Conservation (phyloP, 306 rosid species). For the Sechiopsis laciniata region DNA sequence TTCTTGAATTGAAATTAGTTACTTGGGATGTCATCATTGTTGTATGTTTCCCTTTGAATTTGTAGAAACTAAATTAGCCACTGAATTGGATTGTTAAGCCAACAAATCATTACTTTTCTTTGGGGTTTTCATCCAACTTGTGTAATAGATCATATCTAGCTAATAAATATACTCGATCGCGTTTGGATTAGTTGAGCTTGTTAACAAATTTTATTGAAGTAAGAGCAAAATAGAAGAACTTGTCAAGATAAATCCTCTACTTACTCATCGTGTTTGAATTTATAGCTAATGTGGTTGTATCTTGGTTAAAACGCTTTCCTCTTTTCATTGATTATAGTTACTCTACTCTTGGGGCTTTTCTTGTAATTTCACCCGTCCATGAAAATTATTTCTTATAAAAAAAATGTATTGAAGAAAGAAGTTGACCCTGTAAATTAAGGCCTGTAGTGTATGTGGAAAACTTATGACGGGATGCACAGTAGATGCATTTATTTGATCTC, state of each 20-base stretch:
- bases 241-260: too few species aligned
- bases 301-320: too few species aligned
- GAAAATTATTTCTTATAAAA: too few species aligned
- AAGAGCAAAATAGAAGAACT: too few species aligned
- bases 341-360: too few species aligned
- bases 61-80: neutral
- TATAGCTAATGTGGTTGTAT: too few species aligned
- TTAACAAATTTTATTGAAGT: neutral
- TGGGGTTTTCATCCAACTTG: neutral
- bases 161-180: neutral
- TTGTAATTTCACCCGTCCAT: too few species aligned
- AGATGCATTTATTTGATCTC: neutral
- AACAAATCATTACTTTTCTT: neutral
- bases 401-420: neutral
- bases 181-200: conserved; percentile 4
- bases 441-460: neutral
- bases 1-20: conserved; percentile 1
- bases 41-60: neutral
- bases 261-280: too few species aligned
- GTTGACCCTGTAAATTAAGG: neutral
- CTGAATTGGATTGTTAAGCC: conserved; percentile 1
- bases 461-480: neutral
- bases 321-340: too few species aligned
- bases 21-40: neutral
- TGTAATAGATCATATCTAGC: too few species aligned